phyloP scores from a whole-genome alignment of 148 eudicot species.

The Cornus suecica region DNA sequence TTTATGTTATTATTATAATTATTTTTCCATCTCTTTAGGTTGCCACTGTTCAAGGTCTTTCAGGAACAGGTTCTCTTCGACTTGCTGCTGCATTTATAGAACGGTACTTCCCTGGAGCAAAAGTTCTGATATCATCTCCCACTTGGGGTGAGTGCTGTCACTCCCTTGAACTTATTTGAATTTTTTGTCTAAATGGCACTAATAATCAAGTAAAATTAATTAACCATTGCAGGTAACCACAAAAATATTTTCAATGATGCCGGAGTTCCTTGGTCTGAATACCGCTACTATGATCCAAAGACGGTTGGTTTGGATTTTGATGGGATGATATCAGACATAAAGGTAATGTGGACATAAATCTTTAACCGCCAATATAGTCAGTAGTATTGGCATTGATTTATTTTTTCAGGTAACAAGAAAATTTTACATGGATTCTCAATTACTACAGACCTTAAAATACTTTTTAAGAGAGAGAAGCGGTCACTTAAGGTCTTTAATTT shows the following conservation, averaged over 20 bases:
- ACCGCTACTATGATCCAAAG: constrained; percentile 88
- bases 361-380: background rate
- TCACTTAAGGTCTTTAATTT: too few species aligned
- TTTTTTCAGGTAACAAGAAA: background rate
- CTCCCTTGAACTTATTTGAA: constrained; percentile 2
- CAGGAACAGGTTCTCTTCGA: constrained; percentile 98
- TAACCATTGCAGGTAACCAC: constrained; percentile 72
- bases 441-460: too few species aligned
- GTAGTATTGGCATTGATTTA: background rate
- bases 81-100: constrained; percentile 92
- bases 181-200: constrained; percentile 8
- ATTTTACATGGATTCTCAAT: background rate
- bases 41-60: constrained; percentile 94
- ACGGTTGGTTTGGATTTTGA: constrained; percentile 96
- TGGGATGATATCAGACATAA: constrained; percentile 91
- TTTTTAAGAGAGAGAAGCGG: too few species aligned
- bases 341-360: constrained; percentile 39
- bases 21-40: constrained; percentile 39
- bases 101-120: constrained; percentile 88
- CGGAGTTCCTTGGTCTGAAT: constrained; percentile 95
- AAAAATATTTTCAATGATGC: constrained; percentile 96
- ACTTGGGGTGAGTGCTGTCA: constrained; percentile 70
- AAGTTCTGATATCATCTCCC: constrained; percentile 89
- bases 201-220: background rate
- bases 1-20: background rate